These are phyloP conservation scores for Cynara cardunculus DNA, from an alignment of 129 eudicot genomes.

Conservation along the genomic window DNA sequence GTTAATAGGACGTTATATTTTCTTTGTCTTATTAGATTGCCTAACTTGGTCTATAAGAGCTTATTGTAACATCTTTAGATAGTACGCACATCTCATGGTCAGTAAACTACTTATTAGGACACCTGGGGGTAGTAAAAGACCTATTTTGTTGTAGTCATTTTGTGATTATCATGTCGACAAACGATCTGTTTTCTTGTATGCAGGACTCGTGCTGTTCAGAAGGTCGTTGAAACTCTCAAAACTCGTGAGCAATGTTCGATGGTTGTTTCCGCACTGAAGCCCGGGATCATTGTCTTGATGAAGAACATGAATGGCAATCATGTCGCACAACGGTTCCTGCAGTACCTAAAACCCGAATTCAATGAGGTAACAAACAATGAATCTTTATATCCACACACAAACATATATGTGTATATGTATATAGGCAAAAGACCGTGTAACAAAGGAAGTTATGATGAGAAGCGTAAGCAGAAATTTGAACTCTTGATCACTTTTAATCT, in stretches of 20 bases:
- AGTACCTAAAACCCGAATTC: slow-evolving; percentile 43
- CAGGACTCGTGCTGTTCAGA: slow-evolving; percentile 60
- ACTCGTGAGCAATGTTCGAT: slow-evolving; percentile 47
- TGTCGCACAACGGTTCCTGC: slow-evolving; percentile 62
- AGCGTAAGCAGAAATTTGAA: no score
- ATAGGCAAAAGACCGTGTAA: no score
- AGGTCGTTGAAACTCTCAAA: slow-evolving; percentile 56
- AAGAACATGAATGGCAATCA: slow-evolving; percentile 66
- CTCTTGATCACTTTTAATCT: no score
- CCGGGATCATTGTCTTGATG: slow-evolving; percentile 49
- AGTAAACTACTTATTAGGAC: no score
- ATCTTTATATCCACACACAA: not conserved
- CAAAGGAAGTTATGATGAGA: no score
- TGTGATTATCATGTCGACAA: not conserved
- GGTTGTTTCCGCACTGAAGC: slow-evolving; percentile 49
- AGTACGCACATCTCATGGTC: no score
- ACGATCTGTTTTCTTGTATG: not conserved
- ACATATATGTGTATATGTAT: no score
- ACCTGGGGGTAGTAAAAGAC: no score
- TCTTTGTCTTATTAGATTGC: no score
- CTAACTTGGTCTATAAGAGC: no score
- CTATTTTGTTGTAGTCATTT: not conserved
- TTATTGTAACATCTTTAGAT: no score
- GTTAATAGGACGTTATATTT: not conserved
- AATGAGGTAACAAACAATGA: slow-evolving; percentile 34